phyloP scores from a whole-genome alignment of 108 stramenopile species.

The Chaetoceros tenuissimus region DNA sequence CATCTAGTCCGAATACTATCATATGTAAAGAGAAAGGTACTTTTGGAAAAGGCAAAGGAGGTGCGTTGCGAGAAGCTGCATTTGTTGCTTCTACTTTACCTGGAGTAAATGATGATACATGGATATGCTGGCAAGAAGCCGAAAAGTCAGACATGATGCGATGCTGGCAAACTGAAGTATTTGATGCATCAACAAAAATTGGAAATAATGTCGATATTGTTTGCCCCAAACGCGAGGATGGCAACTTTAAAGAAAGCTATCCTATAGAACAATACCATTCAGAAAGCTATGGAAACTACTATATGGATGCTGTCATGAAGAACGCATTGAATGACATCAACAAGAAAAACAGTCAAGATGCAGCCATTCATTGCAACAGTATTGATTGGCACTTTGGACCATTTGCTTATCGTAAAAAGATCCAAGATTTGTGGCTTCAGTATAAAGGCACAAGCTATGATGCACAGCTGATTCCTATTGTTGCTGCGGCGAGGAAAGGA shows the following conservation, averaged over 20 bases:
- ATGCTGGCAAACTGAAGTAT: conserved; percentile 20
- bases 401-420: conserved; percentile 24
- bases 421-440: conserved; percentile 28
- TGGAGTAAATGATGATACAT: no score
- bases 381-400: conserved; percentile 63
- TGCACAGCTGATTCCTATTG: conserved; percentile 50
- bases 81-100: no score
- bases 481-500: conserved; percentile 16
- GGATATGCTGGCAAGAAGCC: conserved; percentile 48
- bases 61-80: no score
- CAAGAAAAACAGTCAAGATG: not conserved
- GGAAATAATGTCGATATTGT: conserved; percentile 24
- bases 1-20: no score
- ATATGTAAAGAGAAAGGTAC: no score
- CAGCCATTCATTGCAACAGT: conserved; percentile 12
- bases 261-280: conserved; percentile 67
- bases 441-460: conserved; percentile 45
- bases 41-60: no score
- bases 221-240: conserved; percentile 24
- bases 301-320: conserved; percentile 31
- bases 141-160: conserved; percentile 48
- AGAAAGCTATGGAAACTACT: conserved; percentile 44
- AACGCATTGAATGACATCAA: conserved; percentile 10
- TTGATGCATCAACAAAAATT: conserved; percentile 5
- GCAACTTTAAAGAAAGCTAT: conserved; percentile 34